phyloP scores from a whole-genome alignment of 2,329 filamentous ascomycete species.

The Cladosporium sp. region DNA sequence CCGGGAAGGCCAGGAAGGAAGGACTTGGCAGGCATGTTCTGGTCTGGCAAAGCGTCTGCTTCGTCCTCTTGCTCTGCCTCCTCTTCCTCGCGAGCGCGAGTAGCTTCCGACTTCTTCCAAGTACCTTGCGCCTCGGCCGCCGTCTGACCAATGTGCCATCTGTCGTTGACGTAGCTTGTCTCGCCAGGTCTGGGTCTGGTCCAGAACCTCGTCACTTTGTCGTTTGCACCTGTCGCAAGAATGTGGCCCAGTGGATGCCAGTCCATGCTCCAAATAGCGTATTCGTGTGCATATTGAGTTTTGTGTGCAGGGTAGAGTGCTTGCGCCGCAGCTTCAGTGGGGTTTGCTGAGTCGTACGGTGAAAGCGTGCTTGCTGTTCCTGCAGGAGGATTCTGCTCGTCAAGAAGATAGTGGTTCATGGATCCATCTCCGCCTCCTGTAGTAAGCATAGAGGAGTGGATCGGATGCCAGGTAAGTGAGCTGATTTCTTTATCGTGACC shows the following conservation, averaged over 20 bases:
- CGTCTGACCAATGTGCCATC: conserved; percentile 92
- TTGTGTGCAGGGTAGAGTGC: conserved; percentile 91
- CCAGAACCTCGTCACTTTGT: conserved; percentile 97
- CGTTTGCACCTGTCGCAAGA: conserved; percentile 91
- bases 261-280: conserved; percentile 95
- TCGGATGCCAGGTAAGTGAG: conserved; percentile 88
- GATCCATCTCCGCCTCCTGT: conserved; percentile 90
- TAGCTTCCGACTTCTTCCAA: conserved; percentile 78
- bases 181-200: conserved; percentile 87
- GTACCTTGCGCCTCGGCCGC: conserved; percentile 95
- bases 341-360: conserved; percentile 83
- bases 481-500: conserved; percentile 97
- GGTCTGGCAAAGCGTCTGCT: conserved; percentile 87
- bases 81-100: conserved; percentile 85
- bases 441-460: conserved; percentile 84
- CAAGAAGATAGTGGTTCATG: conserved; percentile 90
- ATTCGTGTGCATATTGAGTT: conserved; percentile 85
- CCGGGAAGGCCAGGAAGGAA: conserved; percentile 63
- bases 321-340: conserved; percentile 76
- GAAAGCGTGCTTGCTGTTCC: conserved; percentile 72
- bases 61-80: conserved; percentile 93
- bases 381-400: conserved; percentile 84
- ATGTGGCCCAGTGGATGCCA: conserved; percentile 98
- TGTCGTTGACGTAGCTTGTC: conserved; percentile 79
- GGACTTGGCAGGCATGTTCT: conserved; percentile 71